phyloP scores from a whole-genome alignment of 2,329 filamentous ascomycete genomes.

The Neofusicoccum laricinum region DNA sequence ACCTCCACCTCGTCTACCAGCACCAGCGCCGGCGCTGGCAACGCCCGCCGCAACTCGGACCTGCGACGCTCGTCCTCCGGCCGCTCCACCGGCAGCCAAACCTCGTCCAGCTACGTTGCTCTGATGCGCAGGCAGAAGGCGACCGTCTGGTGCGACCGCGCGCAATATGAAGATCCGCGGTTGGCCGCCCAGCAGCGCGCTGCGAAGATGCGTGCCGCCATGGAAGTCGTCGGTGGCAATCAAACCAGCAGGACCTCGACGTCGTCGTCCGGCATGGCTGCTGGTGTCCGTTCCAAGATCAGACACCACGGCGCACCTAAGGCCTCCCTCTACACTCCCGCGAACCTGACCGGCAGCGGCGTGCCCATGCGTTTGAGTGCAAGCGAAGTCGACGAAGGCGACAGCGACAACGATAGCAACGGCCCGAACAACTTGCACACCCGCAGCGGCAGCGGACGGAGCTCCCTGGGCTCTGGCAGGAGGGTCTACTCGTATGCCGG shows the following conservation, averaged over 20 bases:
- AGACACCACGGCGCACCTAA: constrained; percentile 80
- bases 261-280: constrained; percentile 33
- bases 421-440: constrained; percentile 56
- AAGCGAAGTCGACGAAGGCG: constrained; percentile 89
- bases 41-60: constrained; percentile 50
- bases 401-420: constrained; percentile 68
- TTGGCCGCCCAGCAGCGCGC: constrained; percentile 78
- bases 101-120: constrained; percentile 79
- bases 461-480: constrained; percentile 53
- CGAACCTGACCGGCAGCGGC: constrained; percentile 71
- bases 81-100: constrained; percentile 60
- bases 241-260: constrained; percentile 37
- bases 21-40: constrained; percentile 44
- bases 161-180: constrained; percentile 87
- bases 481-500: constrained; percentile 35
- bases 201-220: constrained; percentile 80
- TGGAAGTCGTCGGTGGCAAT: constrained; percentile 72
- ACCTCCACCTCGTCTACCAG: constrained; percentile 64
- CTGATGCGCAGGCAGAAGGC: constrained; percentile 96
- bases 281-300: constrained; percentile 75
- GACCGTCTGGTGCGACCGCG: constrained; percentile 95
- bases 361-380: constrained; percentile 90
- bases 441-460: constrained; percentile 70
- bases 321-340: constrained; percentile 74
- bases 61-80: constrained; percentile 75